Percentiles rank a stretch among this genome's conserved stretches.
phyloP scores from a whole-genome alignment of 169 alveolate genomes.

The Plasmodium relictum region DNA sequence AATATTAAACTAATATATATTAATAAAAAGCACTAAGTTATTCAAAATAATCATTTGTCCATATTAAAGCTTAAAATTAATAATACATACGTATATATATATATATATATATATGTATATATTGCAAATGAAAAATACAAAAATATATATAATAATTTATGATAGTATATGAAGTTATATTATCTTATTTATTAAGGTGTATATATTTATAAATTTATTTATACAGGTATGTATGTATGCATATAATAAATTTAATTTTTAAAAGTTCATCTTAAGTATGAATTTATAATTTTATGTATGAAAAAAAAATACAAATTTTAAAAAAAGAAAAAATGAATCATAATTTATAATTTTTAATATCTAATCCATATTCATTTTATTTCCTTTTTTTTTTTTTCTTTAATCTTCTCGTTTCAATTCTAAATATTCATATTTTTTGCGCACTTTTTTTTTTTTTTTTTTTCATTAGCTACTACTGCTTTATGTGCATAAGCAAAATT shows the following conservation, averaged over 20 bases:
- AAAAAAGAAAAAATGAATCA: too few relatives aligned
- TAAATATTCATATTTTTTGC: conserved; percentile 16
- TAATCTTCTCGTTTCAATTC: conserved; percentile 24
- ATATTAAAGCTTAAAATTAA: conserved; percentile 5
- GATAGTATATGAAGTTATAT: not conserved
- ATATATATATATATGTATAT: too few relatives aligned
- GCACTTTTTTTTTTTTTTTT: conserved; percentile 40
- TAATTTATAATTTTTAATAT: not conserved
- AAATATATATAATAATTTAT: too few relatives aligned
- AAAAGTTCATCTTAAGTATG: too few relatives aligned
- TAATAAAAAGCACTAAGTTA: not conserved
- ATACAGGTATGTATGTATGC: conserved; percentile 11
- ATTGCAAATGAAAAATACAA: not conserved
- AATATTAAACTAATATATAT: too few relatives aligned
- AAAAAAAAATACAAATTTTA: too few relatives aligned
- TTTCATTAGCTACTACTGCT: conserved; percentile 16
- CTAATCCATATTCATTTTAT: not conserved
- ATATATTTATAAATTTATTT: conserved; percentile 5
- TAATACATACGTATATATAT: too few relatives aligned
- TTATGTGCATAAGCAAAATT: conserved; percentile 14
- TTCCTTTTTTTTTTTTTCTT: not conserved
- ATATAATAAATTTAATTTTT: not conserved
- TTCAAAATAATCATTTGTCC: not conserved
- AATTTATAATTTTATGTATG: too few relatives aligned
- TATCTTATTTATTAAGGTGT: not conserved